Percentiles rank a stretch among this genome's conserved stretches.
These are phyloP conservation scores for Phytophthora citricola DNA, from an alignment of 352 stramenopile species.

Conservation along the genomic window DNA sequence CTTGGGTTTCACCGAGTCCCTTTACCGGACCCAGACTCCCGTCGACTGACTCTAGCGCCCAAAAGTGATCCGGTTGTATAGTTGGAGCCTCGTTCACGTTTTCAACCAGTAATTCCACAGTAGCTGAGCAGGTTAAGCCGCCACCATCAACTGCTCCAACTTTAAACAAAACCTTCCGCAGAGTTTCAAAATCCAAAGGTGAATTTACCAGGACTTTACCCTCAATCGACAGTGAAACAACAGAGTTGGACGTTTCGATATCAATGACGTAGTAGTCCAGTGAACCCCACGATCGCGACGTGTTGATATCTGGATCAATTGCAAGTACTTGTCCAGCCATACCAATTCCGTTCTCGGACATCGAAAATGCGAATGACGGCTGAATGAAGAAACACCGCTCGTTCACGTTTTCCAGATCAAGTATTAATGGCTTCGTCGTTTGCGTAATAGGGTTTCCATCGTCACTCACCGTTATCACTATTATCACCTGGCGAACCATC, in stretches of 20 bases:
- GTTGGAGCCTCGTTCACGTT: conserved; percentile 51
- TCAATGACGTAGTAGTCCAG: conserved; percentile 30
- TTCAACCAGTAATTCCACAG: conserved; percentile 17
- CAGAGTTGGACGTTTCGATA: neutral
- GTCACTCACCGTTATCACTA: conserved; percentile 21
- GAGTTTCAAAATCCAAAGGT: conserved; percentile 31
- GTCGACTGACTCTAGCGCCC: conserved; percentile 46
- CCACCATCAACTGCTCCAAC: conserved; percentile 27
- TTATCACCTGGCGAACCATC: conserved; percentile 4
- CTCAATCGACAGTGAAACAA: conserved; percentile 5
- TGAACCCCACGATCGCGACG: conserved; percentile 17
- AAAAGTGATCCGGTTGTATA: conserved; percentile 42
- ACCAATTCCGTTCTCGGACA: conserved; percentile 27
- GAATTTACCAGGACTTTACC: conserved; percentile 21
- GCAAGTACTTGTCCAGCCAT: conserved; percentile 19
- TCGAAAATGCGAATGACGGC: neutral
- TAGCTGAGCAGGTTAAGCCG: conserved; percentile 19
- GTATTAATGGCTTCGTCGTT: conserved; percentile 6
- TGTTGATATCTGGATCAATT: conserved; percentile 20
- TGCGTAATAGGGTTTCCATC: conserved; percentile 27
- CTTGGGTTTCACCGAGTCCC: conserved; percentile 13
- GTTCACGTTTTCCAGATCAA: conserved; percentile 25
- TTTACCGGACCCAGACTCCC: conserved; percentile 22
- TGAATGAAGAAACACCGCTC: conserved; percentile 23
- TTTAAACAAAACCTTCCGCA: conserved; percentile 9